Evolutionary conservation across 2,329 filamentous ascomycete species (phyloP).

Genomic region (Pyrenophora tritici-repentis): DNA sequence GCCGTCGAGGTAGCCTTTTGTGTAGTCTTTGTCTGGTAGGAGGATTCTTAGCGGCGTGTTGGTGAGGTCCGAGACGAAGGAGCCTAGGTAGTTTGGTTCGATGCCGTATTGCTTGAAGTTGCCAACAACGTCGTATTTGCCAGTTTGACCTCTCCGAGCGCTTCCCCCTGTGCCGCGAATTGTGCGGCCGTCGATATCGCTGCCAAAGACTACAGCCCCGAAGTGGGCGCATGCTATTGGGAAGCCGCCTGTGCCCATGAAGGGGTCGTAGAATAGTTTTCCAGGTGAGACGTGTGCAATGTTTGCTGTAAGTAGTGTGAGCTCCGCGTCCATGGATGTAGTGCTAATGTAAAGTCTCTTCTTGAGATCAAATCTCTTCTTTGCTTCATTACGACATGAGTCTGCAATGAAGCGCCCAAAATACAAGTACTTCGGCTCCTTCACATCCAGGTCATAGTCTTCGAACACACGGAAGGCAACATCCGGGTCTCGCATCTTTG

Average conservation of each 20-base stretch:
- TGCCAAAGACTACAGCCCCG: conserved; percentile 80
- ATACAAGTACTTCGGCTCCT: conserved; percentile 63
- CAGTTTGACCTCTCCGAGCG: conserved; percentile 47
- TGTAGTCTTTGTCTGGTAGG: conserved; percentile 8
- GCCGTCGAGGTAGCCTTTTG: conserved; percentile 71
- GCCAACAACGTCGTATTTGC: conserved; percentile 59
- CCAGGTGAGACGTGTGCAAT: conserved; percentile 81
- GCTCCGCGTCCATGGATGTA: conserved; percentile 95
- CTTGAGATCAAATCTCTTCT: conserved; percentile 83
- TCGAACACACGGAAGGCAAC: conserved; percentile 82
- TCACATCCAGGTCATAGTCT: conserved; percentile 67
- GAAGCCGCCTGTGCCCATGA: conserved; percentile 94
- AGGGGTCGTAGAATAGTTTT: conserved; percentile 90
- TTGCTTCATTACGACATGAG: conserved; percentile 67
- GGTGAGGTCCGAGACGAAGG: conserved; percentile 84
- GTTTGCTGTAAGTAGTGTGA: conserved; percentile 90
- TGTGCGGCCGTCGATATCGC: conserved; percentile 90
- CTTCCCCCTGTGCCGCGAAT: conserved; percentile 71
- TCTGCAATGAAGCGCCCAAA: conserved; percentile 73
- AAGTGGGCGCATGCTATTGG: conserved; percentile 89
- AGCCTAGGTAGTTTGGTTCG: conserved; percentile 68
- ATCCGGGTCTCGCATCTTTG: conserved; percentile 71
- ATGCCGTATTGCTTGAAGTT: conserved; percentile 89
- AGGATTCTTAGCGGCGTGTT: conserved; percentile 70
- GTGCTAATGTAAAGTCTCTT: conserved; percentile 93